Percentiles rank a stretch among this genome's conserved stretches.
Evolutionary conservation across 495 filamentous ascomycete genomes (phyloP).

Genomic region (Talaromyces nanjingensis): DNA sequence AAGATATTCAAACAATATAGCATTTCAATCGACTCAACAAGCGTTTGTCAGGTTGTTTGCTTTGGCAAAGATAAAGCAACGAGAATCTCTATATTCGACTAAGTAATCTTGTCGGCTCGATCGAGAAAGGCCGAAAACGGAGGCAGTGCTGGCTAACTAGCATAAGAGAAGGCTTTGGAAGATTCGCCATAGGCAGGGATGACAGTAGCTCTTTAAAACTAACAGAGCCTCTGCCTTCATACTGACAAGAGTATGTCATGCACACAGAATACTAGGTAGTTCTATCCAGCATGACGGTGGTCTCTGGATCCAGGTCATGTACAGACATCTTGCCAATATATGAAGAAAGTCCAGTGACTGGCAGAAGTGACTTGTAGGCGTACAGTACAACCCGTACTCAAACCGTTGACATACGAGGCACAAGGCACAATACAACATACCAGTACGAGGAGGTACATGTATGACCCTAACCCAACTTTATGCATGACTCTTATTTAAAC

Average conservation of each 20-base stretch:
- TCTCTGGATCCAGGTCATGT: neutral
- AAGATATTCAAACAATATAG: neutral
- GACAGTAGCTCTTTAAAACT: neutral
- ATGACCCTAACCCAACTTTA: neutral
- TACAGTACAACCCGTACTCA: neutral
- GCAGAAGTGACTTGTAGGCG: neutral
- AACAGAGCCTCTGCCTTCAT: neutral
- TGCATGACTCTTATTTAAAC: neutral
- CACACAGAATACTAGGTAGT: neutral
- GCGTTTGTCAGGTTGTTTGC: neutral
- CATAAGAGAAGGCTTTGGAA: neutral
- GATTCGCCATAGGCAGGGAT: neutral
- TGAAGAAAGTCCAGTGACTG: neutral
- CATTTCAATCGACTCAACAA: neutral
- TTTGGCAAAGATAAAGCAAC: neutral
- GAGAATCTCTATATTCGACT: neutral
- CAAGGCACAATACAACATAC: neutral
- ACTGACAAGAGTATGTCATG: neutral
- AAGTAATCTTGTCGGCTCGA: neutral
- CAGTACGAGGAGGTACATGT: neutral
- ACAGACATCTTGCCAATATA: neutral
- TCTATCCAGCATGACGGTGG: neutral
- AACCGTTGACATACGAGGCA: neutral
- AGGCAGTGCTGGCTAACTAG: neutral
- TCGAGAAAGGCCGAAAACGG: neutral